Evolutionary conservation across 139 green algal genomes (phyloP), one percentile per base, ranked within the genome.

Genomic region (Marvania coccoides): DNA sequence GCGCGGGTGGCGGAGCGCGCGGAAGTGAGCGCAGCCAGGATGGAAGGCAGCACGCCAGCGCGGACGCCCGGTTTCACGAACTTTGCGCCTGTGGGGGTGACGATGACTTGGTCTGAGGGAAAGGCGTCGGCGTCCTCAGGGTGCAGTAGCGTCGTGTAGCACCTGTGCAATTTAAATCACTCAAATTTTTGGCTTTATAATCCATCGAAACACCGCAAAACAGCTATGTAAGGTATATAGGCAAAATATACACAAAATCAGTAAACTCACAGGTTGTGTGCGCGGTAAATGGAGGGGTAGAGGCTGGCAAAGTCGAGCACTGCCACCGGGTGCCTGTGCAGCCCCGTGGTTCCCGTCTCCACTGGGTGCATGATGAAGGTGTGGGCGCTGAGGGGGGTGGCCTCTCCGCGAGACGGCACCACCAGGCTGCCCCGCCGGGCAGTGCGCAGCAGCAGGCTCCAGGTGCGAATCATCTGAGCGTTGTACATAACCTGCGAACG

Each of bases 201-300:
- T n/a, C n/a, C n/a, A n/a, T n/a, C n/a, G n/a, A n/a, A n/a, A n/a
- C n/a, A n/a, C n/a, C n/a, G n/a, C n/a, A n/a, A n/a, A n/a, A n/a
- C n/a, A n/a, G n/a, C n/a, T n/a, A n/a, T n/a, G n/a, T n/a, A n/a
- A n/a, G n/a, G n/a, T n/a, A n/a, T n/a, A n/a, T n/a, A n/a, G n/a
- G n/a, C n/a, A n/a, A n/a, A n/a, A n/a, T n/a, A n/a, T n/a, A n/a
- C n/a, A n/a, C n/a, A n/a, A n/a, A n/a, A n/a, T n/a, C n/a, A n/a
- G n/a, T n/a, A n/a, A n/a, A n/a, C n/a, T n/a, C n/a, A 93, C 47
- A 93, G 72, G 75, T 93, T 93, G 74, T 93, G 57, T 1, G 84
- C 82, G 5, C 83, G 40, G 65, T 84, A 91, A 24, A 91, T 61
- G 34, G 68, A 81, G 23, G 84, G 86, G 62, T 91, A 93, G 33